These are phyloP conservation scores for Boletus tylopilopsis DNA, from an alignment of 768 basidiomycete species.

Conservation along the genomic window DNA sequence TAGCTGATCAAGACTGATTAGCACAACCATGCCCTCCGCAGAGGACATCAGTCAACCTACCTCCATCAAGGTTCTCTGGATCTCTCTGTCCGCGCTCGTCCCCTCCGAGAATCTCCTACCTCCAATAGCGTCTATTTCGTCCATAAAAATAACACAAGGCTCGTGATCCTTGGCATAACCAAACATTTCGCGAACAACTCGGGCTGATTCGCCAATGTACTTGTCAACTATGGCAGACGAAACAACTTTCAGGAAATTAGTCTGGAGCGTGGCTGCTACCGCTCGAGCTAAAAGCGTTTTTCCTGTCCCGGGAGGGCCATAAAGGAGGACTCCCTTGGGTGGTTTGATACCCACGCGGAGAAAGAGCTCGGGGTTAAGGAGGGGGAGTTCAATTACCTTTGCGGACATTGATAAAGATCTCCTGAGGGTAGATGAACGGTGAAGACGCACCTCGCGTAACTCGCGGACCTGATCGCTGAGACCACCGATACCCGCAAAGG, in stretches of 20 bases:
- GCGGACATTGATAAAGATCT: neutral
- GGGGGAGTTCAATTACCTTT: constrained; percentile 92
- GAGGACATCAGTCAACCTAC: constrained; percentile 31
- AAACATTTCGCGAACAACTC: constrained; percentile 98
- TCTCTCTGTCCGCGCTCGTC: constrained; percentile 96
- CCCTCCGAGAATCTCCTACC: constrained; percentile 90
- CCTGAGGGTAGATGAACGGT: neutral
- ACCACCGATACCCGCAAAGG: constrained; percentile 97
- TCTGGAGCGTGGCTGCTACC: constrained; percentile 91
- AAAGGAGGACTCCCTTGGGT: constrained; percentile 93
- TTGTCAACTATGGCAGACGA: constrained; percentile 98
- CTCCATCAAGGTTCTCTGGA: constrained; percentile 98
- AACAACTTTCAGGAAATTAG: constrained; percentile 98
- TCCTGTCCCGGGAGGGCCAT: constrained; percentile 95
- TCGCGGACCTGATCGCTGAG: constrained; percentile 95
- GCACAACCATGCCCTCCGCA: neutral
- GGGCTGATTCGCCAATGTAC: constrained; percentile 97
- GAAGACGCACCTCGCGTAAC: constrained; percentile 72
- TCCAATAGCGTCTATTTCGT: constrained; percentile 97
- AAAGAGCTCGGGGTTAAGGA: constrained; percentile 93
- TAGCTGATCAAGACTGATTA: constrained; percentile 46
- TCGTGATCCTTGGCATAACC: constrained; percentile 97
- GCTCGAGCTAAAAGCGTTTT: constrained; percentile 95
- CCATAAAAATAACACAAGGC: constrained; percentile 99
- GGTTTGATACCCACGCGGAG: constrained; percentile 94